phyloP scores from a whole-genome alignment of 768 basidiomycete genomes.

The Tricholoma hemisulphureum region DNA sequence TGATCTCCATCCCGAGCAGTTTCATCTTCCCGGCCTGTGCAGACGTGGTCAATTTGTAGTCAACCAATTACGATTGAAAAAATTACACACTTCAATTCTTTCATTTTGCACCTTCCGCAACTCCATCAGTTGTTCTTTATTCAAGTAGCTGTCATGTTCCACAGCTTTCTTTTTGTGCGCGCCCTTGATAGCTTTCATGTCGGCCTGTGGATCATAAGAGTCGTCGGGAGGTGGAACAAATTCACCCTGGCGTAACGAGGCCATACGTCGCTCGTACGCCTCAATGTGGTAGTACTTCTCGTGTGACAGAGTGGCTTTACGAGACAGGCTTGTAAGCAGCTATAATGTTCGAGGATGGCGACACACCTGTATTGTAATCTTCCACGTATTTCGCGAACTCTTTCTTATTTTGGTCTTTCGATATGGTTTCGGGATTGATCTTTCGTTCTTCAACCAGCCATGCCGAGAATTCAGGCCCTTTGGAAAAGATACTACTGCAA shows the following conservation, averaged over 20 bases:
- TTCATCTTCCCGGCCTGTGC: slow-evolving; percentile 78
- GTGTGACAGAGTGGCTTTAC: slow-evolving; percentile 82
- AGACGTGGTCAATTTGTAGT: slow-evolving; percentile 1
- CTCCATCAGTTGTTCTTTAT: slow-evolving; percentile 76
- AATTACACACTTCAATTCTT: slow-evolving; percentile 62
- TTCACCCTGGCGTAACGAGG: slow-evolving; percentile 79
- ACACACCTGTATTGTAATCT: slow-evolving; percentile 76
- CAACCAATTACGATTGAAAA: neutral
- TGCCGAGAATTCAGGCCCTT: slow-evolving; percentile 81
- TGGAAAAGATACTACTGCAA: slow-evolving; percentile 68
- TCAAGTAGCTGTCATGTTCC: slow-evolving; percentile 75
- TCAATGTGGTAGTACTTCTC: slow-evolving; percentile 95
- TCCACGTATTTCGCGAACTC: slow-evolving; percentile 82
- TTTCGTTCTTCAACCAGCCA: slow-evolving; percentile 94
- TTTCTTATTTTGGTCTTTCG: slow-evolving; percentile 83
- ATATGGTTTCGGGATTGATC: slow-evolving; percentile 84
- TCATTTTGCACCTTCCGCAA: slow-evolving; percentile 83
- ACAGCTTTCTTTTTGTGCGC: slow-evolving; percentile 65
- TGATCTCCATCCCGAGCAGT: slow-evolving; percentile 83
- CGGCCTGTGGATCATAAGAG: slow-evolving; percentile 78
- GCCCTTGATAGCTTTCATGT: slow-evolving; percentile 73
- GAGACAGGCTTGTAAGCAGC: neutral
- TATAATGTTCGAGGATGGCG: neutral
- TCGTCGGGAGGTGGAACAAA: slow-evolving; percentile 70
- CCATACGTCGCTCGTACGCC: slow-evolving; percentile 81